Evolutionary conservation across 768 basidiomycete genomes (phyloP), one percentile per base, ranked within the genome.

Genomic region (Lactifluus subvellereus): DNA sequence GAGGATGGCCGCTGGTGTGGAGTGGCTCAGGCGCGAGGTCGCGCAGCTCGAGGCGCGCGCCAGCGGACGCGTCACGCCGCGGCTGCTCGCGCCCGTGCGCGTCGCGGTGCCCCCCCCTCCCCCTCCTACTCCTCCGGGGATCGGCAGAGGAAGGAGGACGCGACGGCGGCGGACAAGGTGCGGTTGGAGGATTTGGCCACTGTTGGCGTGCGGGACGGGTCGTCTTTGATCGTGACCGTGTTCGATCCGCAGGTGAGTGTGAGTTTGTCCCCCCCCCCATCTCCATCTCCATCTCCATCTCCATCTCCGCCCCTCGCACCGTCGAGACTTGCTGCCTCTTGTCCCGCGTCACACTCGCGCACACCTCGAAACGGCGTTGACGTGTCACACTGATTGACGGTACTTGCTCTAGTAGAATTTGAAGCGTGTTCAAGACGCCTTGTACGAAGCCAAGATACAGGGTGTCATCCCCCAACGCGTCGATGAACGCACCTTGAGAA

Each of bases 181-280:
- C 68, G 66, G 43, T 72, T 94, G 42, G 85, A 91, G 47, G 87
- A 91, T 57, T 71, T 93, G 30, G 87, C 91, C 1, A 91, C 91
- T 0, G 82, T 94, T 20, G 91, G 91, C 8, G 84, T 94, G 43
- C 78, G 86, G 64, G 89, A 94, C 57, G 91, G 91, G 0, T 82
- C 87, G 6, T 80, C 81, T 57, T 74, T 94, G 60, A 66, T 93
- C 30, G 78, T 94, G 11, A 90, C 88, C 4, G 77, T 90, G 35
- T 92, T 90, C 69, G 87, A 93, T 58, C 87, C 90, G 71, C 76
- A 83, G 71, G 91, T 93, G 72, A 77, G 84, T 74, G 2, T 7
- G 42, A 35, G 32, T 50, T 18, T 58, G 43, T n/a, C 1, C 27
- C 32, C 1, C 8, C n/a, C 6, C 18, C n/a, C n/a, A n/a, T n/a